phyloP scores from a whole-genome alignment of 306 rosid species.

The Fragaria nilgerrensis region DNA sequence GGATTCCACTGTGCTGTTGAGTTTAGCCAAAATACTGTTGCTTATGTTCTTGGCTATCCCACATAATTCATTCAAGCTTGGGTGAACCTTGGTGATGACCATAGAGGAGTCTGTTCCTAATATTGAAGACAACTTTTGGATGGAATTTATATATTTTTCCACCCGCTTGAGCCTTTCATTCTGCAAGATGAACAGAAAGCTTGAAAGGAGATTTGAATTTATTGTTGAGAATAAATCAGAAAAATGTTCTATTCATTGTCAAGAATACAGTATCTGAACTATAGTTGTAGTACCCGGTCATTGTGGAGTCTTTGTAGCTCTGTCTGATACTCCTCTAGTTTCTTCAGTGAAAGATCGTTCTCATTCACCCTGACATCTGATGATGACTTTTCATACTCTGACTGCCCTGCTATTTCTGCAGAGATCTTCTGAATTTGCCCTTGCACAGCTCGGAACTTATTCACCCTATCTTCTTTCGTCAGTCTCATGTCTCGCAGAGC shows the following conservation, averaged over 20 bases:
- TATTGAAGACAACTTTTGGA: constrained; percentile 68
- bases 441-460: constrained; percentile 69
- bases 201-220: constrained; percentile 12
- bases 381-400: constrained; percentile 37
- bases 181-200: constrained; percentile 41
- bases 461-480: constrained; percentile 87
- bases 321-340: constrained; percentile 77
- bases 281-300: constrained; percentile 64
- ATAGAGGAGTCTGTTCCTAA: constrained; percentile 79
- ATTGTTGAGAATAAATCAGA: constrained; percentile 11
- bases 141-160: constrained; percentile 54
- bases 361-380: constrained; percentile 53
- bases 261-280: constrained; percentile 19
- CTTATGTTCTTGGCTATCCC: constrained; percentile 77
- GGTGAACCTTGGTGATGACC: constrained; percentile 75
- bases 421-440: constrained; percentile 73
- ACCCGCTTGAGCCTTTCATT: constrained; percentile 76
- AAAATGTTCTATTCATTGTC: background rate
- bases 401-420: constrained; percentile 77
- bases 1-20: constrained; percentile 65
- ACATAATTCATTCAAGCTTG: constrained; percentile 70
- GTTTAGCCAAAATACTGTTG: constrained; percentile 64
- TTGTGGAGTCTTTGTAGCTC: constrained; percentile 71
- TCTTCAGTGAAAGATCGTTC: constrained; percentile 84
- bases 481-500: constrained; percentile 74